Base-by-base conservation (phyloP, 2,329 filamentous ascomycete species). In the Aspergillus clavatus region DNA sequence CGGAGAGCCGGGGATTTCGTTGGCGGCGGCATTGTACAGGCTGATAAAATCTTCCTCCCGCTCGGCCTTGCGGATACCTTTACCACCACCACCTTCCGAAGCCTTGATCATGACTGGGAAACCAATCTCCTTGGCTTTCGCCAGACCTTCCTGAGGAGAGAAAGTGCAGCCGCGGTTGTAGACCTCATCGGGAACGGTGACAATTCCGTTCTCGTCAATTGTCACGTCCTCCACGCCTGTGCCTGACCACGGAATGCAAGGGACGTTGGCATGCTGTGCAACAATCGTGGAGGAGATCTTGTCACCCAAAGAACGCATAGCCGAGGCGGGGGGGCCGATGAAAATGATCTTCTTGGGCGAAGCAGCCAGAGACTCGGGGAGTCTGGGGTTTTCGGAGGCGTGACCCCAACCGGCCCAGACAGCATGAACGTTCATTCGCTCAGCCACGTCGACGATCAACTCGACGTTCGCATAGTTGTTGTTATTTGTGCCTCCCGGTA, bases 391-490 rank as follows among this genome's bases (percentile, higher is more conserved):
- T 75, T 98, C 93, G 43, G 93, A 98, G 58, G 93, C 93, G 70
- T 98, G 93, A 63, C 93, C 93, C 88, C 93, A 98, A 78, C 93
- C 93, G 60, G 93, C 93, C 93, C 93, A 98, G 12, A 98, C 93
- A 48, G 93, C 93, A 65, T 98, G 93, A 50, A 98, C 93, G 61
- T 91, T 83, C 89, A 96, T 97, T 52, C 93, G 89, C 79, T 98
- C 93, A 21, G 93, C 93, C 67, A 98, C 83, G 75, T 98, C 93
- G 56, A 98, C 93, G 71, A 98, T 98, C 67, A 98, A 79, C 76
- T 98, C 93, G 49, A 98, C 93, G 69, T 98, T 98, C 74, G 93
- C 93, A 73, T 98, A 98, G 74, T 98, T 98, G 84, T 98, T 95
- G 80, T 98, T 98, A 77, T 98, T 98, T 52, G 93, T 98, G 66